phyloP scores from a whole-genome alignment of 192 early-diverging fungal genomes.

The Coemansia sp. region DNA sequence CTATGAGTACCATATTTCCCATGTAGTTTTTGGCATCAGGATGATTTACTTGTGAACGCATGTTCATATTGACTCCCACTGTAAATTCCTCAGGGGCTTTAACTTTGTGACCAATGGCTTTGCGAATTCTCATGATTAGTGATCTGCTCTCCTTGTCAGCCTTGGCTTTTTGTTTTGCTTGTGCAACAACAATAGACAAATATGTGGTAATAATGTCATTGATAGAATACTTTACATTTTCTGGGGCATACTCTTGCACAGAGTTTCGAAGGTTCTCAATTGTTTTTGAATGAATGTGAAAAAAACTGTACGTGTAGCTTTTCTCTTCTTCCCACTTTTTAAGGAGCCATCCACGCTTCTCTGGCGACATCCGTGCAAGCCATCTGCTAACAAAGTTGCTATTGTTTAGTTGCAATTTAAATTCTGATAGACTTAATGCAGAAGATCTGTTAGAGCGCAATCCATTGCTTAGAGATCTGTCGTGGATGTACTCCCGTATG shows the following conservation, averaged over 20 bases:
- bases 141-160: neutral
- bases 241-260: neutral
- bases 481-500: neutral
- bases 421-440: neutral
- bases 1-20: neutral
- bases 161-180: neutral
- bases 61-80: neutral
- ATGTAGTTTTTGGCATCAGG: neutral
- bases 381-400: neutral
- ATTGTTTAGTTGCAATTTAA: neutral
- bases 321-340: neutral
- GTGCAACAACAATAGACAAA: slow-evolving; percentile 10
- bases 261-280: slow-evolving; percentile 1
- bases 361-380: slow-evolving; percentile 23
- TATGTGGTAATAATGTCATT: slow-evolving; percentile 31
- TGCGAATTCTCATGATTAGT: neutral
- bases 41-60: neutral
- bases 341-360: slow-evolving; percentile 4
- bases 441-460: neutral
- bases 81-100: neutral
- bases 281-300: neutral
- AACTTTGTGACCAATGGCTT: neutral
- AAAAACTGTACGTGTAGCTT: neutral
- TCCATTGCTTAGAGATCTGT: neutral
- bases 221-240: neutral